phyloP scores from a whole-genome alignment of 345 rosid genomes.

The Euphorbia pulcherrima region DNA sequence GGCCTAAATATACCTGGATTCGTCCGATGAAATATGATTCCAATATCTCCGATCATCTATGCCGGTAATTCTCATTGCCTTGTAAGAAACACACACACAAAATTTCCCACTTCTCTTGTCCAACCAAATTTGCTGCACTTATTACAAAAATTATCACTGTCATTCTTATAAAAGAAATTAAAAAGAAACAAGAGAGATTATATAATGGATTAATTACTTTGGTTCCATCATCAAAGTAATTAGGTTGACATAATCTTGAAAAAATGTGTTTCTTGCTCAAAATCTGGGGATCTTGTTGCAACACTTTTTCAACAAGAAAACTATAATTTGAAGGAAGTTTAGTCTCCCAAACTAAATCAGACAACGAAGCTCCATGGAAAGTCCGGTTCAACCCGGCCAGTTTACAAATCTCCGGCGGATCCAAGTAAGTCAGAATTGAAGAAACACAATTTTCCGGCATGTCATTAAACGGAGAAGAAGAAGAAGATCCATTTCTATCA shows the following conservation, averaged over 20 bases:
- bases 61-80: slow-evolving; percentile 78
- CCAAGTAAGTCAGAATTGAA: slow-evolving; percentile 52
- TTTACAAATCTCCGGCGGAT: slow-evolving; percentile 79
- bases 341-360: slow-evolving; percentile 77
- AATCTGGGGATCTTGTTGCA: slow-evolving; percentile 29
- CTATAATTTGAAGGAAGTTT: slow-evolving; percentile 74
- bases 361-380: slow-evolving; percentile 62
- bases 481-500: slow-evolving; percentile 18
- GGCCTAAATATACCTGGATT: slow-evolving; percentile 72
- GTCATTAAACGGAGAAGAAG: slow-evolving; percentile 41
- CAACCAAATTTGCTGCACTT: slow-evolving; percentile 63
- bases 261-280: slow-evolving; percentile 58
- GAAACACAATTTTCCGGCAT: slow-evolving; percentile 73
- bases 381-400: slow-evolving; percentile 55
- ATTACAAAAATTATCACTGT: background rate
- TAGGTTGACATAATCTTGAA: slow-evolving; percentile 53
- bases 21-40: slow-evolving; percentile 67
- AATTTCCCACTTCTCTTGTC: slow-evolving; percentile 69
- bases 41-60: slow-evolving; percentile 91
- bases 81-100: slow-evolving; percentile 60
- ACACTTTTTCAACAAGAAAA: slow-evolving; percentile 47
- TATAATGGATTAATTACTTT: slow-evolving; percentile 39
- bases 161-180: background rate
- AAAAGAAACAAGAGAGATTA: background rate
- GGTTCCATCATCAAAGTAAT: slow-evolving; percentile 55